phyloP scores from a whole-genome alignment of 106 monocot species.

The Dendrobium nobile region DNA sequence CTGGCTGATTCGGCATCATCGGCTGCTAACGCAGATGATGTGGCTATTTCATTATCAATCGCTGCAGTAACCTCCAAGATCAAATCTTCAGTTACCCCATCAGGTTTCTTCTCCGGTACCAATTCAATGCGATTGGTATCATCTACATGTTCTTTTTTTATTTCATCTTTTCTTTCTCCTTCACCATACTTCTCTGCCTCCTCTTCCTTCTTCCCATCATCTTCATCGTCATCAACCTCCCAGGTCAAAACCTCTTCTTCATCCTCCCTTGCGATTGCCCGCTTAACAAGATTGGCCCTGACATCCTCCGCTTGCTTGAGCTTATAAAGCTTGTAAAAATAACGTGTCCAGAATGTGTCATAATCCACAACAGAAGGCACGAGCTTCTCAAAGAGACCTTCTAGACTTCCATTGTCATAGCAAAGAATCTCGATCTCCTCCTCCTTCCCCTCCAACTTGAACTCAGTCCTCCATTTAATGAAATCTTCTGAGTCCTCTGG shows the following conservation, averaged over 20 bases:
- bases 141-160: conserved; percentile 2
- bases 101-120: conserved; percentile 9
- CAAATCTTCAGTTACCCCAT: conserved; percentile 9
- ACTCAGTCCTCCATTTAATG: conserved; percentile 43
- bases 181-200: background rate
- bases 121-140: conserved; percentile 2
- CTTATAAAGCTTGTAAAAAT: conserved; percentile 78
- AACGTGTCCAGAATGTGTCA: conserved; percentile 79
- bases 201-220: conserved; percentile 4
- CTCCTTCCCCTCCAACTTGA: conserved; percentile 47
- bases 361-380: conserved; percentile 67
- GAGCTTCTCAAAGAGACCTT: conserved; percentile 50
- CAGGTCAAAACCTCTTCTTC: conserved; percentile 63
- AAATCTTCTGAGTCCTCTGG: conserved; percentile 68
- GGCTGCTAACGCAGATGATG: conserved; percentile 5
- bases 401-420: conserved; percentile 44
- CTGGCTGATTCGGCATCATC: conserved; percentile 2
- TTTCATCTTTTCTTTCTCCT: background rate
- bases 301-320: conserved; percentile 85
- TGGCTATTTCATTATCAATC: background rate
- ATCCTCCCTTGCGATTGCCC: conserved; percentile 65
- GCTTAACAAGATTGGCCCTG: conserved; percentile 69
- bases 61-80: background rate
- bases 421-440: conserved; percentile 57
- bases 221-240: conserved; percentile 81